Base-by-base conservation (phyloP, 2,329 filamentous ascomycete genomes). In the Samsoniella hepiali region DNA sequence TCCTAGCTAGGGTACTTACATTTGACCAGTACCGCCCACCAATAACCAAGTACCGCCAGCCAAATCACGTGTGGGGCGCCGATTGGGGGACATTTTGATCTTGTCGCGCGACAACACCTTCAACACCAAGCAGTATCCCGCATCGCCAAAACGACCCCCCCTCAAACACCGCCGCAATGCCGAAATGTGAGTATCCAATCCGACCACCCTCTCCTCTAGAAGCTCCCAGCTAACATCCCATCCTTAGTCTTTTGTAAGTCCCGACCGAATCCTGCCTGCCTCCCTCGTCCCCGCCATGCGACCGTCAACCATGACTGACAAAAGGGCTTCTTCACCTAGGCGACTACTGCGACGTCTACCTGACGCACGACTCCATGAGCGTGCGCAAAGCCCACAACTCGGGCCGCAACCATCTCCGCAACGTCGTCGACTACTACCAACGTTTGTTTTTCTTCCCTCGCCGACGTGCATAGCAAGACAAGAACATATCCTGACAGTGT, bases 321-420 rank as follows among this genome's bases (percentile, higher is more conserved):
- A 58, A 47, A 58, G 29, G 32, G 62, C 45, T 63, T 45, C 63
- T 57, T 45, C 61, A n/a, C 47, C 29, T 65, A 64, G 78, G 93
- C 84, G 95, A 99, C 78, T 99, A 99, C 80, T 99, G 95, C 86
- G 95, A 99, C 90, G 95, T 99, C 78, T 99, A 99, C 85, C 90
- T 99, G 71, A 99, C 95, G 69, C 95, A 99, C 85, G 95, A 99
- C 84, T 97, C 93, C 53, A 98, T 98, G 94, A 97, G 93, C 79
- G 95, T 99, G 79, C 93, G 95, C 72, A 98, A 98, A 82, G 95
- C 95, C 57, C 95, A 99, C 79, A 99, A 99, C 82, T 90, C 88
- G 75, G 95, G 95, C 67, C 88, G 94, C 72, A 99, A 99, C 81
- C 95, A 99, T 75, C 81, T 99, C 67, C 91, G 95, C 73, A 99